These are phyloP conservation scores for Chondrus crispus DNA, from an alignment of 23 red algal genomes.

Conservation along the genomic window DNA sequence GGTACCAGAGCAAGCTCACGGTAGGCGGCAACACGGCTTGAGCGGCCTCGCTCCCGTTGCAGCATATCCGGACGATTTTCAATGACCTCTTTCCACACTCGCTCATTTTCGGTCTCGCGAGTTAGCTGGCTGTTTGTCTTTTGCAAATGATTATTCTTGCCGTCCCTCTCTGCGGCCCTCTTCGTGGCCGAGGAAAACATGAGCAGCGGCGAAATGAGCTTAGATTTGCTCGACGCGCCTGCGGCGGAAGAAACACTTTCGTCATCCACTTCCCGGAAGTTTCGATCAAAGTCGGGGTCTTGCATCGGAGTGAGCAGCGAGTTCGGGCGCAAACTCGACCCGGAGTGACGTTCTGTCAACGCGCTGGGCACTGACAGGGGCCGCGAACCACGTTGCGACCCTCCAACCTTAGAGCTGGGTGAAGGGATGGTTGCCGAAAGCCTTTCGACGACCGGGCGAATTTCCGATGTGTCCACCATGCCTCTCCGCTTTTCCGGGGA, in stretches of 20 bases:
- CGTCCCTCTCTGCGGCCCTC: conserved; percentile 38
- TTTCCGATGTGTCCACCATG: background rate
- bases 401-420: too few relatives aligned
- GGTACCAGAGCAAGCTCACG: conserved; percentile 50
- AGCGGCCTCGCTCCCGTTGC: conserved; percentile 19
- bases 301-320: background rate
- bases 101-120: conserved; percentile 45
- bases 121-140: conserved; percentile 50
- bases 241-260: background rate
- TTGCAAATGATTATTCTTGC: background rate
- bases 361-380: background rate
- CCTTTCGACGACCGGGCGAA: background rate
- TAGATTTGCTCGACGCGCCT: background rate
- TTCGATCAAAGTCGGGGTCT: background rate
- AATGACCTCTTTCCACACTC: conserved; percentile 42
- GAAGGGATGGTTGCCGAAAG: background rate
- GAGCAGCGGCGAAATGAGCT: conserved; percentile 33
- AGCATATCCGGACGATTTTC: conserved; percentile 39
- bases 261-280: background rate
- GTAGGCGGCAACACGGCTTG: conserved; percentile 54
- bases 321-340: background rate
- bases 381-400: too few relatives aligned
- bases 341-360: background rate
- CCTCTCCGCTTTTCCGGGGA: too few relatives aligned
- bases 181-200: conserved; percentile 62